Evolutionary conservation across 495 filamentous ascomycete species (phyloP).

Genomic region (Daldinia childiae): DNA sequence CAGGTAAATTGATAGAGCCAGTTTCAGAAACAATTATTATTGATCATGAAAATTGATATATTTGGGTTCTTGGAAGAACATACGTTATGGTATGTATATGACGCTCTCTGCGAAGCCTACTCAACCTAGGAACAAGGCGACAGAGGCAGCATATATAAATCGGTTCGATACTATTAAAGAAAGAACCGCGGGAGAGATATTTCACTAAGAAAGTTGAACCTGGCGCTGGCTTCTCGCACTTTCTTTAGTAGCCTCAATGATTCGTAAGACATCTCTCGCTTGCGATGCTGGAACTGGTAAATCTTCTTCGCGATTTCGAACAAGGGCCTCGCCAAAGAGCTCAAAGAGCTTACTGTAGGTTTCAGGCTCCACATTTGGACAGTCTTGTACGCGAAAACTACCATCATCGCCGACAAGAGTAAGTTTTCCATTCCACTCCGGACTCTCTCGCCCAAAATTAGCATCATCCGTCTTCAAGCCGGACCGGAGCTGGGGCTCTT

Average conservation of each 20-base stretch:
- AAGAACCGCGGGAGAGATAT: no score
- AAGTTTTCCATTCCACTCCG: constrained; percentile 54
- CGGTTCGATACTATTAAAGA: no score
- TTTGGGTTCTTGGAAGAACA: no score
- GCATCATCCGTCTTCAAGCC: constrained; percentile 72
- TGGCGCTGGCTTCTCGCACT: constrained; percentile 73
- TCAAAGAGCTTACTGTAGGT: constrained; percentile 81
- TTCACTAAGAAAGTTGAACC: constrained; percentile 53
- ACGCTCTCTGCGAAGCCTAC: no score
- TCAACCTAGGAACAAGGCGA: no score
- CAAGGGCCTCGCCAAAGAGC: constrained; percentile 71
- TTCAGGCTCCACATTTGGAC: constrained; percentile 70
- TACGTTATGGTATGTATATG: no score
- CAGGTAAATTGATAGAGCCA: no score
- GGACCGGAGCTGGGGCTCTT: constrained; percentile 81
- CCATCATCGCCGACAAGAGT: constrained; percentile 52
- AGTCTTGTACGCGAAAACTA: constrained; percentile 51
- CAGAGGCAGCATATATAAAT: no score
- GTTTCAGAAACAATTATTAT: no score
- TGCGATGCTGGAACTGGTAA: constrained; percentile 77
- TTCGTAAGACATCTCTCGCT: constrained; percentile 73
- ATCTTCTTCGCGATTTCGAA: constrained; percentile 63
- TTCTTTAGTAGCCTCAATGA: constrained; percentile 77
- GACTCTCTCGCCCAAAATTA: constrained; percentile 72
- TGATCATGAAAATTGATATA: no score